Evolutionary conservation across 805 yeast genomes (phyloP).

Genomic region (Myxozyma melibiosi): DNA sequence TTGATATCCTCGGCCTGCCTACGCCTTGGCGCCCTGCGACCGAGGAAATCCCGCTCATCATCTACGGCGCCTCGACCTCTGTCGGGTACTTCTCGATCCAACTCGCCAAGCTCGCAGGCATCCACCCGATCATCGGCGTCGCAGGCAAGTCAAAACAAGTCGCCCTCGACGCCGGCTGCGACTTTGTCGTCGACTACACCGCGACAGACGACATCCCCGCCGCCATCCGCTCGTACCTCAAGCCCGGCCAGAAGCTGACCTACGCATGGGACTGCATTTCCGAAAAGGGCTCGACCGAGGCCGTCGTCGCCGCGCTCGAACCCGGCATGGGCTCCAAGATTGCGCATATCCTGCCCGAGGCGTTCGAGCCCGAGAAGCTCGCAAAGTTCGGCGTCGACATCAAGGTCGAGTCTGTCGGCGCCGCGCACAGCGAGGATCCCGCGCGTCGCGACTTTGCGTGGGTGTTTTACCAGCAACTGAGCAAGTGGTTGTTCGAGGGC

Average conservation of each 20-base stretch:
- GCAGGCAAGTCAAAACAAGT: conserved; percentile 20
- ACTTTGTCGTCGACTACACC: conserved; percentile 26
- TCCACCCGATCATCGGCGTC: conserved; percentile 29
- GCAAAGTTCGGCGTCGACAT: not conserved
- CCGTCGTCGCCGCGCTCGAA: conserved; percentile 14
- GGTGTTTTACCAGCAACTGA: conserved; percentile 19
- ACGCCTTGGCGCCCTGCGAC: conserved; percentile 31
- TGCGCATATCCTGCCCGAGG: conserved; percentile 15
- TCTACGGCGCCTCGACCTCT: conserved; percentile 29
- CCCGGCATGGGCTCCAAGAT: conserved; percentile 11
- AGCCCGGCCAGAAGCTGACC: conserved; percentile 19
- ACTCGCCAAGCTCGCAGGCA: conserved; percentile 29
- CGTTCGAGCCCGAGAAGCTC: conserved; percentile 3
- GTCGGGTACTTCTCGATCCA: conserved; percentile 24
- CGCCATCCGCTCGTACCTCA: conserved; percentile 12
- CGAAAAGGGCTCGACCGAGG: conserved; percentile 15
- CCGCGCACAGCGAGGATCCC: conserved; percentile 18
- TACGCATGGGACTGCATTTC: conserved; percentile 24
- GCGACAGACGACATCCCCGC: conserved; percentile 11
- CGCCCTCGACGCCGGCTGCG: conserved; percentile 22
- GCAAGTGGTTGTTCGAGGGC: conserved; percentile 29
- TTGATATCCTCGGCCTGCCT: conserved; percentile 23
- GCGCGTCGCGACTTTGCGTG: conserved; percentile 25
- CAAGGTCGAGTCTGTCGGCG: conserved; percentile 7
- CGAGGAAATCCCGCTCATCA: conserved; percentile 19